Evolutionary conservation across 306 rosid species (phyloP).

Genomic region (Trifolium subterraneum): DNA sequence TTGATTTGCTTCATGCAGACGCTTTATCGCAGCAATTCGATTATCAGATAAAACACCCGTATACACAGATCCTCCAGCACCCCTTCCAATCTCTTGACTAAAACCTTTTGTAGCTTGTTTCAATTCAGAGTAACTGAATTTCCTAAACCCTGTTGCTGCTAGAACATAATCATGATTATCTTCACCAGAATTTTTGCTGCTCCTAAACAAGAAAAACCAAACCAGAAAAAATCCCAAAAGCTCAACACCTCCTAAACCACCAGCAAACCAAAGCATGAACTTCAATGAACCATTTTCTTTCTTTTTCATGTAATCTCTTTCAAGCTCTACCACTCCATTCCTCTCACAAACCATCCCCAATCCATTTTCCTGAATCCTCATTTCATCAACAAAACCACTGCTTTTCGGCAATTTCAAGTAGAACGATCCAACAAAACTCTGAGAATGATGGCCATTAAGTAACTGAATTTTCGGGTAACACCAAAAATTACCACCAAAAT

Average conservation of each 20-base stretch:
- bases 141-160: slow-evolving; percentile 27
- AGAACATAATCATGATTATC: slow-evolving; percentile 1
- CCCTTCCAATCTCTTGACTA: slow-evolving; percentile 33
- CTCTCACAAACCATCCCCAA: background rate
- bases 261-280: slow-evolving; percentile 31
- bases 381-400: background rate
- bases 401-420: slow-evolving; percentile 25
- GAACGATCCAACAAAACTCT: background rate
- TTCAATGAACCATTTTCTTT: slow-evolving; percentile 34
- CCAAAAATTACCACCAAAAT: background rate
- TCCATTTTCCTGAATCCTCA: background rate
- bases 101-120: slow-evolving; percentile 35
- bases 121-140: slow-evolving; percentile 21
- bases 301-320: background rate
- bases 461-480: slow-evolving; percentile 30
- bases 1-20: slow-evolving; percentile 20
- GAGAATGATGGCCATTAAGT: slow-evolving; percentile 15
- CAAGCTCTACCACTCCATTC: background rate
- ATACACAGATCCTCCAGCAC: slow-evolving; percentile 24
- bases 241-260: slow-evolving; percentile 29
- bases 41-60: slow-evolving; percentile 16
- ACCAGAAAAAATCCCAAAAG: slow-evolving; percentile 23
- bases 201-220: slow-evolving; percentile 4
- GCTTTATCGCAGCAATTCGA: slow-evolving; percentile 25
- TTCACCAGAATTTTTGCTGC: background rate